A percentile compares a stretch with the other conserved stretches of the same genome.
phyloP scores from a whole-genome alignment of 805 yeast genomes.

The Yamadazyma sp. region DNA sequence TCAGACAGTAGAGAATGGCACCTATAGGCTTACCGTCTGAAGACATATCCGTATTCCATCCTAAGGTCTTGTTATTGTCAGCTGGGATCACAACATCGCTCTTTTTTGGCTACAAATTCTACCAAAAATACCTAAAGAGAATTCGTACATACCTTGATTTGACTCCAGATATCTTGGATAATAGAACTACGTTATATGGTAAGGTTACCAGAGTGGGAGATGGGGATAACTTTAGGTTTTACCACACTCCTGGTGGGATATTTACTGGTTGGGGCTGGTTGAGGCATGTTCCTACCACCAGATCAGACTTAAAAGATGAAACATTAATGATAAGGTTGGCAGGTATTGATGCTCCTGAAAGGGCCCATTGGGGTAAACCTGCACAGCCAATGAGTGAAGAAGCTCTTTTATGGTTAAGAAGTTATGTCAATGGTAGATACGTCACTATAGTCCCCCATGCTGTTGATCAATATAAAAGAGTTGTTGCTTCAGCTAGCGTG shows the following conservation, averaged over 20 bases:
- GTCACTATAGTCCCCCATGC: slow-evolving; percentile 77
- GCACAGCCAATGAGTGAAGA: slow-evolving; percentile 87
- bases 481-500: slow-evolving; percentile 76
- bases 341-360: slow-evolving; percentile 97
- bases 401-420: slow-evolving; percentile 73
- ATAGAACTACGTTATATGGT: slow-evolving; percentile 45
- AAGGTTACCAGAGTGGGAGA: slow-evolving; percentile 89
- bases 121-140: slow-evolving; percentile 31
- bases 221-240: slow-evolving; percentile 91
- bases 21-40: slow-evolving; percentile 8
- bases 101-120: slow-evolving; percentile 28
- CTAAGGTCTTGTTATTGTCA: slow-evolving; percentile 36
- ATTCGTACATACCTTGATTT: slow-evolving; percentile 35
- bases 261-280: slow-evolving; percentile 94
- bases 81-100: slow-evolving; percentile 30
- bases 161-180: slow-evolving; percentile 32
- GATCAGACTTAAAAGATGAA: slow-evolving; percentile 49
- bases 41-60: slow-evolving; percentile 28
- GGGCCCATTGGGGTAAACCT: slow-evolving; percentile 90
- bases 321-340: slow-evolving; percentile 82
- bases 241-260: slow-evolving; percentile 89
- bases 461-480: slow-evolving; percentile 84
- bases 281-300: slow-evolving; percentile 55
- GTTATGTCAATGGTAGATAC: slow-evolving; percentile 59
- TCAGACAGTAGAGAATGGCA: slow-evolving; percentile 7